These are phyloP conservation scores for Trifolium pratense DNA, from an alignment of 306 rosid genomes.

Conservation along the genomic window DNA sequence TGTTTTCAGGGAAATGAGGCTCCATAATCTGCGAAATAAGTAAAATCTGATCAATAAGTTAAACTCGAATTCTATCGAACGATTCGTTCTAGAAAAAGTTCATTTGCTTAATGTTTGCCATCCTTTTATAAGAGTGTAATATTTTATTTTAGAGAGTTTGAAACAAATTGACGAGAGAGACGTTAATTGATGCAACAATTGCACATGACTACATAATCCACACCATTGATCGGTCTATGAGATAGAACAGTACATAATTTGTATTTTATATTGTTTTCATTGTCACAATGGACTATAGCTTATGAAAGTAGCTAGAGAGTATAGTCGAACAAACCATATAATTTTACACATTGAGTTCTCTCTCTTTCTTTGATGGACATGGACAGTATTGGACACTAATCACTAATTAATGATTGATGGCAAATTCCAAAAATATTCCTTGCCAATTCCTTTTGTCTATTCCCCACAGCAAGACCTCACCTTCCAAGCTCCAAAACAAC, in stretches of 20 bases:
- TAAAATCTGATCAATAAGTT: too few species aligned
- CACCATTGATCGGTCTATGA: background rate
- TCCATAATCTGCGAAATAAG: too few species aligned
- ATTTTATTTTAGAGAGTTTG: too few species aligned
- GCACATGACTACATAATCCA: constrained; percentile 1
- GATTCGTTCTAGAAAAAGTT: too few species aligned
- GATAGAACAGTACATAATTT: background rate
- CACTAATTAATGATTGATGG: constrained; percentile 52
- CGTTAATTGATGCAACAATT: background rate
- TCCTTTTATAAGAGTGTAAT: too few species aligned
- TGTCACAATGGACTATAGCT: background rate
- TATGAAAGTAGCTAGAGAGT: constrained; percentile 18
- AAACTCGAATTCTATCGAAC: too few species aligned
- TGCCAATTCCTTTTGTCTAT: constrained; percentile 62
- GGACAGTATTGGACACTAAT: too few species aligned
- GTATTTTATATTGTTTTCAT: constrained; percentile 1
- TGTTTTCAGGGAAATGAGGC: too few species aligned
- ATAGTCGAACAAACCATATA: constrained; percentile 20
- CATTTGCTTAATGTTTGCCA: too few species aligned
- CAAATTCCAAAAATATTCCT: constrained; percentile 66
- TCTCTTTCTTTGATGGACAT: constrained; percentile 40
- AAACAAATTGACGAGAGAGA: background rate
- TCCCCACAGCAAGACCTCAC: constrained; percentile 47
- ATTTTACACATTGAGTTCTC: background rate
- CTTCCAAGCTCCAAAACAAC: constrained; percentile 41